Evolutionary conservation across 495 filamentous ascomycete species (phyloP), one percentile per base, ranked within the genome.

Genomic region (Neurospora pannonica): DNA sequence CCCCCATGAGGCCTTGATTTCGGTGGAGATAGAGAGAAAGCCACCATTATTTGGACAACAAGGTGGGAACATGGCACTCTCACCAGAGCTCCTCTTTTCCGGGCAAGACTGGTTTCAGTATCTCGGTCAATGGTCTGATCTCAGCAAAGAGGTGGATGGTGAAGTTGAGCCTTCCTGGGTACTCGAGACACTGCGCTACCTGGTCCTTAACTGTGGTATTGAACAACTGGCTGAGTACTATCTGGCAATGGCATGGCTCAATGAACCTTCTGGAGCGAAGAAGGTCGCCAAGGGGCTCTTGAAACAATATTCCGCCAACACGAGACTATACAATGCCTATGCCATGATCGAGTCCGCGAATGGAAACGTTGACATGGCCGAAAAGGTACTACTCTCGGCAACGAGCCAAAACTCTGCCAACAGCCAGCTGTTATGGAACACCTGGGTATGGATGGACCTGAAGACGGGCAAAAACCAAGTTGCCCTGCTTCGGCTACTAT

Each of bases 311-410:
- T 84, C 89, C 2, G 86, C 90, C 0, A 92, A 88, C 77, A 79
- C 93, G 10, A 82, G 86, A 38, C 83, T 97, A 5, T 97, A 95
- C 81, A 92, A 94, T 77, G 89, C 89, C 0, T 95, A 94, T 75
- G 92, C 91, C 4, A 83, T 94, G 34, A 87, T 94, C 46, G 92
- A 97, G 79, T 88, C 85, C 77, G 85, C 86, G 38, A 87, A 85
- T 70, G 86, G 84, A 0, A 89, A 90, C 70, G 71, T 78, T 0
- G 83, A 86, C 7, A 81, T 86, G 71, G 89, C 92, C 36, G 80
- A 87, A 28, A 87, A 88, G 60, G 88, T 96, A n/a, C 89, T 94
- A 78, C 79, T 86, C 13, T 90, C 90, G 0, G 88, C 93, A 21
- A 78, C 76, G 0, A 60, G 48, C 31, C 76, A 78, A 24, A 72